A percentile compares a stretch with the other conserved stretches of the same genome.
Evolutionary conservation across 2,329 filamentous ascomycete species (phyloP).

Genomic region (Pyricularia sp.): DNA sequence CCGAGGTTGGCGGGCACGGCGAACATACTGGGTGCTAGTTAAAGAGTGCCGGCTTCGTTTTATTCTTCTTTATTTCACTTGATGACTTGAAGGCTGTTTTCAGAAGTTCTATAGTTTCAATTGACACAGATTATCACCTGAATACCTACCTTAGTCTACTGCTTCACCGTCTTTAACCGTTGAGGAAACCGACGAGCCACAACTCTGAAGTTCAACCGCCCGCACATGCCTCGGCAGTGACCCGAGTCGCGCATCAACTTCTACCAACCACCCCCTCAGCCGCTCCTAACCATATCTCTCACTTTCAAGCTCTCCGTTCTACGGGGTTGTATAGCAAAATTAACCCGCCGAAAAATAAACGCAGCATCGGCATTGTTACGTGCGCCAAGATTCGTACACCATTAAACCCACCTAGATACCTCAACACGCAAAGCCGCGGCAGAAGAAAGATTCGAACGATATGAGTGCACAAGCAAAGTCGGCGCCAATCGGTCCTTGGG

Average conservation of each 20-base stretch:
- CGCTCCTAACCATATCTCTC: not conserved
- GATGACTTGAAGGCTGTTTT: not conserved
- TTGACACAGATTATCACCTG: not conserved
- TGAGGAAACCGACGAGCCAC: not conserved
- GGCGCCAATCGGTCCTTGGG: conserved; percentile 76
- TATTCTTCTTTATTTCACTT: no score
- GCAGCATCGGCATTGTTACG: not conserved
- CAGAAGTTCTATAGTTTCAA: not conserved
- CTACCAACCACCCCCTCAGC: not conserved
- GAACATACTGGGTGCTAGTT: not conserved
- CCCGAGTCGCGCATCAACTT: conserved; percentile 2
- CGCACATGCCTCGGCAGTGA: conserved; percentile 4
- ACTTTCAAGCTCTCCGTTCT: not conserved
- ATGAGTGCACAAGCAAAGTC: conserved; percentile 56
- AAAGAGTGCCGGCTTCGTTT: not conserved
- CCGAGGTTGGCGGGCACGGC: not conserved
- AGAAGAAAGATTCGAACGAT: not conserved
- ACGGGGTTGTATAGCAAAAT: not conserved
- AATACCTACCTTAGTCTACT: not conserved
- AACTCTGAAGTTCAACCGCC: not conserved
- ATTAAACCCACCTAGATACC: not conserved
- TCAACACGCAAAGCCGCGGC: not conserved
- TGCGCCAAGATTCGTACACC: not conserved
- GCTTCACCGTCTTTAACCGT: not conserved
- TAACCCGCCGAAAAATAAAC: not conserved